Conservation (phyloP, 805 yeast genomes). For the Candida verbasci region DNA sequence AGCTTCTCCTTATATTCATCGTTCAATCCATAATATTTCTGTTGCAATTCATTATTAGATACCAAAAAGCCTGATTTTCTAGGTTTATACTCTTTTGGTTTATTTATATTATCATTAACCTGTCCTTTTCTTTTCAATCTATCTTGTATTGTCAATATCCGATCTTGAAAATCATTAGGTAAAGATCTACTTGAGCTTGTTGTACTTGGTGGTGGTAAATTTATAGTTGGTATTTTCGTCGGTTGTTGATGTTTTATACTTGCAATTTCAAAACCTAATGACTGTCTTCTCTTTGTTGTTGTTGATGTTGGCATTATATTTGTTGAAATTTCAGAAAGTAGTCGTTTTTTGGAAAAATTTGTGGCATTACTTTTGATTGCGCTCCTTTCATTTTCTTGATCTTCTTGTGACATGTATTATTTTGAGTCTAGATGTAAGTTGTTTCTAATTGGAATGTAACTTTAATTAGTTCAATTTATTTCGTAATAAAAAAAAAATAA, state of each 20-base stretch:
- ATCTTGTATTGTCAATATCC: slow-evolving; percentile 5
- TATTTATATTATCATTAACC: not conserved
- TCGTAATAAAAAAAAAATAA: too few relatives aligned
- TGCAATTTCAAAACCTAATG: slow-evolving; percentile 4
- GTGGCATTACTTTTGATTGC: too few relatives aligned
- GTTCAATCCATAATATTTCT: slow-evolving; percentile 4
- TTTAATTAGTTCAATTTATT: too few relatives aligned
- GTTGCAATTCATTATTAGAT: not conserved
- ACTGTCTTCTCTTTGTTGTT: not conserved
- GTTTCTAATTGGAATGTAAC: not conserved
- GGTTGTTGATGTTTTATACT: slow-evolving; percentile 1
- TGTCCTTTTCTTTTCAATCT: slow-evolving; percentile 5
- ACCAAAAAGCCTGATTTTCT: not conserved
- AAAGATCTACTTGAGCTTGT: not conserved
- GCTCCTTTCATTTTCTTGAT: too few relatives aligned
- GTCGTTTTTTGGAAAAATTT: too few relatives aligned
- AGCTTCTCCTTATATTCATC: slow-evolving; percentile 5
- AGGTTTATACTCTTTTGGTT: not conserved
- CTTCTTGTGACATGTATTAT: too few relatives aligned
- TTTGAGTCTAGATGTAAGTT: too few relatives aligned
- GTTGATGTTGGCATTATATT: not conserved
- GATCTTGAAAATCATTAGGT: slow-evolving; percentile 4
- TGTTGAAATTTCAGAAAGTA: slow-evolving; percentile 7
- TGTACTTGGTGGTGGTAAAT: not conserved
- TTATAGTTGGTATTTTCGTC: slow-evolving; percentile 3